Base-by-base conservation (phyloP, 1,139 yeast genomes). In the Pichia sp. region DNA sequence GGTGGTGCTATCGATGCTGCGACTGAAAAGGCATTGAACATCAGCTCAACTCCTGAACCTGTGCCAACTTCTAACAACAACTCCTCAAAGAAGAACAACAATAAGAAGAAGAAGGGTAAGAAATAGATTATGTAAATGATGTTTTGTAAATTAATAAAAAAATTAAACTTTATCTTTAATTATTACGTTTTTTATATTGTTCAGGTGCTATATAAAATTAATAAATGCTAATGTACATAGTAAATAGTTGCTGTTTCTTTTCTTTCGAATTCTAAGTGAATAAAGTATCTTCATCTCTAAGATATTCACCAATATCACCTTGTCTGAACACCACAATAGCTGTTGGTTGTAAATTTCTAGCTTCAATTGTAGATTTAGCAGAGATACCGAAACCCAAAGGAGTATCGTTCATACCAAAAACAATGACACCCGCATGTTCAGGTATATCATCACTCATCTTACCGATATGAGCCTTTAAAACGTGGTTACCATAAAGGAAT, bases 361-460 rank as follows among this genome's bases (percentile, higher is more conserved):
- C 83, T 64, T 91, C 99, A 39, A 81, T 76, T n/a, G 98, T 90
- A 28, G 95, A 81, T 67, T 89, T 91, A 37, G 99, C 91, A 62
- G 93, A 80, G 14, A 93, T 96, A 50, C 99, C 99, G 60, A 93
- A 94, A 0, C 99, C 99, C 46, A 93, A 73, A 14, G 99, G 96
- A 21, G 85, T 79, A 67, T 93, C 99, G 57, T 77, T 78, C 98
- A 93, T 94, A 14, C 96, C 84, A 61, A 78, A 89, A 14, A 93
- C 84, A 57, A 94, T 77, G 31, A 93, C 91, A 60, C 99, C 99
- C 2, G 96, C 95, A 63, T 94, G 99, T 68, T 93, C 98, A 31
- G 99, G 98, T 49, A 93, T 88, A 64, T 94, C 98, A 57, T 93
- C 99, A 47, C 96, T 86, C 87, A 93, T 90, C 62, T 91, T 84